These are phyloP conservation scores for Zangia roseola DNA, from an alignment of 768 basidiomycete genomes.

Conservation along the genomic window DNA sequence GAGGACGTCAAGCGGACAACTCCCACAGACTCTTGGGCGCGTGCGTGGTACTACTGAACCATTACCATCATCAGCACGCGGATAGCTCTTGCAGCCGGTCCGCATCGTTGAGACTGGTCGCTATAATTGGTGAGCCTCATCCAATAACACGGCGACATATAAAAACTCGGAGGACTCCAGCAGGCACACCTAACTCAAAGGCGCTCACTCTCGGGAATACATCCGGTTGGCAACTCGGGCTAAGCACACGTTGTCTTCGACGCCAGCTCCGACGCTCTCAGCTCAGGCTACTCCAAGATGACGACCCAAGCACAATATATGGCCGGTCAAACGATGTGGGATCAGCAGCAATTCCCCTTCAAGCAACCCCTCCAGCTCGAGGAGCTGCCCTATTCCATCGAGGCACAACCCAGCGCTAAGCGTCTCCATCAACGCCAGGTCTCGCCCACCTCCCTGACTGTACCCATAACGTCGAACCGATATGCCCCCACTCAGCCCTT, in stretches of 20 bases:
- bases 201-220: background rate
- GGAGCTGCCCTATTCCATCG: conserved; percentile 21
- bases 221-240: conserved; percentile 2
- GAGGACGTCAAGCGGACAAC: background rate
- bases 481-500: conserved; percentile 10
- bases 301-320: conserved; percentile 19
- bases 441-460: conserved; percentile 1
- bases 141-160: conserved; percentile 3
- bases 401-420: conserved; percentile 3
- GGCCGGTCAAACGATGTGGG: conserved; percentile 16
- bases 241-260: background rate
- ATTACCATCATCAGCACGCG: background rate
- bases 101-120: background rate
- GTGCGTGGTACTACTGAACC: too few species aligned
- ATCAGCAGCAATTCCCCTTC: conserved; percentile 11
- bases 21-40: background rate
- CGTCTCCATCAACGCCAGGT: conserved; percentile 14
- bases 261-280: too few species aligned
- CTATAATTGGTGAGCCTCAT: background rate
- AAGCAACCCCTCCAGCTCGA: conserved; percentile 29
- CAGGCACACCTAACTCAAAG: background rate
- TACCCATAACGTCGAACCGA: conserved; percentile 1
- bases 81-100: conserved; percentile 11
- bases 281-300: conserved; percentile 13
- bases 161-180: conserved; percentile 4